Base-by-base conservation (phyloP, 148 eudicot species). In the Drosera capensis region DNA sequence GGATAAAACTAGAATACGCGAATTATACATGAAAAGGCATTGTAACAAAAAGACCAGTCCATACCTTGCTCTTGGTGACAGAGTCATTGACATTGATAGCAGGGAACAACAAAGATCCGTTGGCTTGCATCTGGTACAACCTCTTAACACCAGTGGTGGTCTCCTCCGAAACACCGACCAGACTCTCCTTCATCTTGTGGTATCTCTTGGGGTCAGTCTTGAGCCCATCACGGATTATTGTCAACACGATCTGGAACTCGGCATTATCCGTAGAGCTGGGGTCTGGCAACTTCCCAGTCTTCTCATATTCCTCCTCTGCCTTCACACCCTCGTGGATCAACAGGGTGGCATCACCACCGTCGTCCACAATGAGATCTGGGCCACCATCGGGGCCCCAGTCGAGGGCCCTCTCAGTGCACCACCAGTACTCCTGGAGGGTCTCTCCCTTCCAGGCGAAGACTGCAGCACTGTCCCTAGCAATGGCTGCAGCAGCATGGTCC, bases 81-180 rank as follows among this genome's bases (percentile, higher is more conserved):
- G 97, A 87, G 75, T 90, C 95, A 34, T 90, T 90, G 43, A 84
- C 97, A 48, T 90, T 90, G 48, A 90, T 84, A 20, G 97, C 97
- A 54, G 97, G 95, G 77, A 90, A 84, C 64, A 90, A 66, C 58
- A 84, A 57, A 22, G 87, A 67, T 3, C 92, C 87, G 26, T 63
- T 75, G 14, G 38, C 62, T 59, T 78, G 87, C 97, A 90, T 90
- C 71, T 90, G 95, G 63, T 90, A 84, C 34, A 90, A 74, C 77
- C 97, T 90, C 95, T 90, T 90, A 13, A 90, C 97, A 43, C 97
- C 97, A 25, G 97, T 90, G 50, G 97, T 90, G 31, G 97, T 84
- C 74, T 88, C 97, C 68, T 88, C 97, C 3, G 97, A 88, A 6
- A 84, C 97, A 37, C 97, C 97, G 1, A 80, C 95, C 55, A 88